Conservation (phyloP, 805 yeast genomes). For the Hanseniaspora valbyensis region DNA sequence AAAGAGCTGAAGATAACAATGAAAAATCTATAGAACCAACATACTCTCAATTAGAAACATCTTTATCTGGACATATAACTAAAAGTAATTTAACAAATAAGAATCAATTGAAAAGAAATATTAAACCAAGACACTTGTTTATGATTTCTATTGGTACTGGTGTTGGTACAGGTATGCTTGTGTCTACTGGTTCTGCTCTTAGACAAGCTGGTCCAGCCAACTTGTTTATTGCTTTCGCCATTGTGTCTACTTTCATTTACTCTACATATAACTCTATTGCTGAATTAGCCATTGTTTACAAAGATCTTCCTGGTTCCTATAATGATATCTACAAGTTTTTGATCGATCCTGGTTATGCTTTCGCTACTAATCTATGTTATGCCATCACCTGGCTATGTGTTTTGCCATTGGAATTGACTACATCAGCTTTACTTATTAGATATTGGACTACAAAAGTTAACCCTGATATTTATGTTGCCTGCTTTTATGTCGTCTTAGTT, state of each 20-base stretch:
- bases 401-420: constrained; percentile 55
- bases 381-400: constrained; percentile 54
- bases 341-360: constrained; percentile 57
- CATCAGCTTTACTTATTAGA: constrained; percentile 46
- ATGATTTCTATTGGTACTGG: constrained; percentile 40
- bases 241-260: constrained; percentile 52
- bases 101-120: not conserved
- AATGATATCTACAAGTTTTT: constrained; percentile 50
- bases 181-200: constrained; percentile 54
- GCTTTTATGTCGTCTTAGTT: constrained; percentile 43
- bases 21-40: not conserved
- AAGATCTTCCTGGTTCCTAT: constrained; percentile 47
- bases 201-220: constrained; percentile 55
- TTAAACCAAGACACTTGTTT: constrained; percentile 12
- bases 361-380: constrained; percentile 65
- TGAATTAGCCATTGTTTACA: constrained; percentile 58
- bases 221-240: constrained; percentile 44
- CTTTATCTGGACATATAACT: not conserved
- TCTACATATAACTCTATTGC: constrained; percentile 54
- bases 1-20: not conserved
- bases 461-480: constrained; percentile 48
- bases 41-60: constrained; percentile 24
- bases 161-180: constrained; percentile 65
- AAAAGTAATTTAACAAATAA: no score
- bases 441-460: constrained; percentile 42